Base-by-base conservation (phyloP, 2,329 filamentous ascomycete genomes). In the Beauveria scarabaeidicola region DNA sequence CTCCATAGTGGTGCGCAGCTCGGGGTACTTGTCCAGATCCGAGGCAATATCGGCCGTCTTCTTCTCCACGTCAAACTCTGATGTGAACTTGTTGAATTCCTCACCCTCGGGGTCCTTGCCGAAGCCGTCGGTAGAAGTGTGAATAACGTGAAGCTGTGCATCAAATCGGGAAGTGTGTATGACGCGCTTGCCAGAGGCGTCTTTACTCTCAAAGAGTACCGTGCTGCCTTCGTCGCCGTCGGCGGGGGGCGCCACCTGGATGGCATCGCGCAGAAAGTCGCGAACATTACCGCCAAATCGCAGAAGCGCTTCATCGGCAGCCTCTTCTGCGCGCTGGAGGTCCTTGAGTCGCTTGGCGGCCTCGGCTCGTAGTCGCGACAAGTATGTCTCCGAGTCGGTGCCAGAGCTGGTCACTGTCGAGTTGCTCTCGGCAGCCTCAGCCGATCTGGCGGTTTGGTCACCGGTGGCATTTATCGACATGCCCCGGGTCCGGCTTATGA, bases 101-200 rank as follows among this genome's bases (percentile, higher is more conserved):
- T 83, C 80, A 52, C 86, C 86, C 8, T 82, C 80, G 0, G 92
- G 91, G 68, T 97, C 91, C 69, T 89, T 88, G 59, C 84, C 83
- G 73, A 97, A 96, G 66, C 86, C 90, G 63, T 94, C 88, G 43
- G 86, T 73, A 21, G 86, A 89, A 5, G 90, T 92, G 73, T 99
- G 94, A 61, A 99, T 92, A 38, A 96, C 91, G 70, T 99, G 93
- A 63, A 99, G 78, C 74, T 97, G 94, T 1, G 94, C 94, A 69
- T 99, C 94, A 70, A 97, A 93, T 62, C 94, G 83, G 55, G 91
- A 96, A 1, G 91, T 90, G 72, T 99, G 94, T 64, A 97, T 96
- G 17, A 97, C 91, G 59, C 94, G 83, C 78, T 94, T 97, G 27
- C 92, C 93, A 53, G 85, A 83, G 5, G 89, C 85, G 73, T 97